Conservation (phyloP, 1,139 yeast species). For the Zygotorulaspora mrakii region DNA sequence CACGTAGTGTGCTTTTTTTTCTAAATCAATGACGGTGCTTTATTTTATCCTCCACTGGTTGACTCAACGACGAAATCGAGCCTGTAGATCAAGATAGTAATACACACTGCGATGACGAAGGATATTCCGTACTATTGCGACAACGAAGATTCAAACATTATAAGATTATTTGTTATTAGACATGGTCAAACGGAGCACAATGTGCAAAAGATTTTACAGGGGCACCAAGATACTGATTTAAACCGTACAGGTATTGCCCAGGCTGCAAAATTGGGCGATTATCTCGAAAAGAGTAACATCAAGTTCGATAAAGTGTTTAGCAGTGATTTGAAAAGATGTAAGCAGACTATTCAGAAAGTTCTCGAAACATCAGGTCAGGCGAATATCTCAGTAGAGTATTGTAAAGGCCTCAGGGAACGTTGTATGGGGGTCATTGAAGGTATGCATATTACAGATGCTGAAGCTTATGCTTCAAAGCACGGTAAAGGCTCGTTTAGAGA, state of each 20-base stretch:
- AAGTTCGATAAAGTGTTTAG: slow-evolving; percentile 50
- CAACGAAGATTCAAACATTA: slow-evolving; percentile 38
- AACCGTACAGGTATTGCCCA: slow-evolving; percentile 58
- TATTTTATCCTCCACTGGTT: no score
- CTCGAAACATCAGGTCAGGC: slow-evolving; percentile 33
- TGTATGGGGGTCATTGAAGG: slow-evolving; percentile 81
- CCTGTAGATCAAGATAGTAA: no score
- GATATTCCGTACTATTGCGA: slow-evolving; percentile 23
- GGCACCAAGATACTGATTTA: slow-evolving; percentile 59
- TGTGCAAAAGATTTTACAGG: slow-evolving; percentile 63
- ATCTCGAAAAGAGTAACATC: slow-evolving; percentile 22
- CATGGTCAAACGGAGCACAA: slow-evolving; percentile 83
- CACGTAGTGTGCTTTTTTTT: no score
- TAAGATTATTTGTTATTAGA: slow-evolving; percentile 61
- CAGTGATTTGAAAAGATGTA: slow-evolving; percentile 62
- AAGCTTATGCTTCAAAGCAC: slow-evolving; percentile 47
- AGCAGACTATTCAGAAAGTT: slow-evolving; percentile 48
- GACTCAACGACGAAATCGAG: no score
- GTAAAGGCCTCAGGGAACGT: slow-evolving; percentile 60
- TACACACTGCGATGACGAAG: slow-evolving; percentile 17
- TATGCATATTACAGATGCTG: slow-evolving; percentile 64
- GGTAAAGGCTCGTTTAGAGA: slow-evolving; percentile 46
- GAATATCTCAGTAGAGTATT: slow-evolving; percentile 25
- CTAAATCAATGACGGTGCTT: no score
- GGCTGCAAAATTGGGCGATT: slow-evolving; percentile 48